Evolutionary conservation across 306 rosid genomes (phyloP).

Genomic region (Prunus dulcis): DNA sequence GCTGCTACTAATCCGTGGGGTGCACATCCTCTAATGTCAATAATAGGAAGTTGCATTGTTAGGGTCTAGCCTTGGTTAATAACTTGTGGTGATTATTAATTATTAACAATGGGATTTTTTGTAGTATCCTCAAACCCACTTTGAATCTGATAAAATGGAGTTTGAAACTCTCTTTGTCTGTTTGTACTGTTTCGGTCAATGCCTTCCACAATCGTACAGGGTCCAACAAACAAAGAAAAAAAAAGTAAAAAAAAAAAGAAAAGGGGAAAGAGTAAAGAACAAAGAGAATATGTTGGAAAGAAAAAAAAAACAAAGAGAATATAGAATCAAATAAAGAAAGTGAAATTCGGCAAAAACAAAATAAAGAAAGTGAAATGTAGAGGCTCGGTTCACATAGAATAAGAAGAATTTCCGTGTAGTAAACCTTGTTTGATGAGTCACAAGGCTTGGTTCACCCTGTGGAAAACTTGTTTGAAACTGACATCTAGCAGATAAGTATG

Average conservation of each 20-base stretch:
- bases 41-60: neutral
- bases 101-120: neutral
- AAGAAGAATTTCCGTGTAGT: neutral
- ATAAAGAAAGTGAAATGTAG: neutral
- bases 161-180: neutral
- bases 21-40: neutral
- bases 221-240: neutral
- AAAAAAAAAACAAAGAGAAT: neutral
- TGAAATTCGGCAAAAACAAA: neutral
- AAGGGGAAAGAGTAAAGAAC: neutral
- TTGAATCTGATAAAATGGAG: neutral
- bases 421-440: neutral
- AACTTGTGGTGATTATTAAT: neutral
- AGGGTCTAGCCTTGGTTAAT: neutral
- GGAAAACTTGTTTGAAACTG: too few species aligned
- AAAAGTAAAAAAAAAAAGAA: neutral
- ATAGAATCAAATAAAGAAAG: conserved; percentile 1
- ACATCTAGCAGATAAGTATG: too few species aligned
- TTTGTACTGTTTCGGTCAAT: neutral
- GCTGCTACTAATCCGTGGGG: neutral
- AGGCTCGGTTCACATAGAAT: neutral
- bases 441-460: too few species aligned
- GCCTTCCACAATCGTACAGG: neutral
- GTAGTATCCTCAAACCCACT: neutral
- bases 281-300: neutral